Base-by-base conservation (phyloP, 129 eudicot species). In the Dittrichia graveolens region DNA sequence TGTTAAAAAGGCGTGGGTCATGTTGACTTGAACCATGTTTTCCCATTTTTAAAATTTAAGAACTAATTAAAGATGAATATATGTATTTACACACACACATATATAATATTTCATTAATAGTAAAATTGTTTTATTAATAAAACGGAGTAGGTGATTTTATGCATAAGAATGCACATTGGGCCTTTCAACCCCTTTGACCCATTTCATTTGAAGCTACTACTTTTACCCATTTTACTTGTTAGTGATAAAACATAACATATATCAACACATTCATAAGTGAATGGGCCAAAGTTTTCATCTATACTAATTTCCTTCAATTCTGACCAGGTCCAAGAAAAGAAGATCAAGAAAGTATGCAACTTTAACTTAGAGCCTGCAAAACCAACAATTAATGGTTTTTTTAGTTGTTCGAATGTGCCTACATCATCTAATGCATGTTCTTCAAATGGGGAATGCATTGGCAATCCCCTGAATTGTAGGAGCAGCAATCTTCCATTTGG, bases 321-420 rank as follows among this genome's bases (percentile, higher is more conserved):
- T 71, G 48, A 85, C 84, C 80, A 94, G 96, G 98, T 94, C 61
- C 95, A 90, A 84, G 98, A 94, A 87, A 90, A 88, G 88, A 90
- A 90, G 82, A 78, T 90, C 66, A 94, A 90, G 89, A 90, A 90
- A 79, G 58, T 94, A 55, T 72, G 82, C 78, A 93, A 94, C 39
- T 81, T 87, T 78, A 94, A 90, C 72, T 52, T 86, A 44, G 90
- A 84, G 46, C 82, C 92, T 64, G 61, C 86, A 61, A 88, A 83
- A 77, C 63, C 75, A 53, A 67, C 76, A 46, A 84, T 85, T 57
- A 94, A 94, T 72, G 93, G 96, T 53, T 79, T 69, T 68, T 55
- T 74, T 80, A 75, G 75, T 19, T 82, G 92, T 74, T 79, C 96
- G 37, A 82, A 83, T 73, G 76, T 80, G 69, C 79, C 87, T 58